Conservation (phyloP, 768 basidiomycete species). For the Thelephora aurantiotincta region DNA sequence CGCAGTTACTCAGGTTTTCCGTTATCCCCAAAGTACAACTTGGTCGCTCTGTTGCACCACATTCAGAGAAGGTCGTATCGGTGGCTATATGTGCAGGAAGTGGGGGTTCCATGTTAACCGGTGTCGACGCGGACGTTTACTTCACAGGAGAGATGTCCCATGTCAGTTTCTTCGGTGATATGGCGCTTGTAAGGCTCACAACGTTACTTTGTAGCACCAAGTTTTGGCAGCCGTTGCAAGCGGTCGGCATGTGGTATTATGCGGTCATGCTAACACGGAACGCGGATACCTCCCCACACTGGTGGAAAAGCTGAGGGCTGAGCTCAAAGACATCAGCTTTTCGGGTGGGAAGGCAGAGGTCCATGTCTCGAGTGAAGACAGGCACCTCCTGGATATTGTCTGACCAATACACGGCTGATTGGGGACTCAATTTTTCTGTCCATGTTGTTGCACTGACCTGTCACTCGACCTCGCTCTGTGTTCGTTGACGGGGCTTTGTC, state of each 20-base stretch:
- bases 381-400: slow-evolving; percentile 60
- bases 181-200: background rate
- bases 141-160: slow-evolving; percentile 91
- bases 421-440: too few relatives aligned
- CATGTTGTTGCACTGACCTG: too few relatives aligned
- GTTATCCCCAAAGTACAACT: slow-evolving; percentile 41
- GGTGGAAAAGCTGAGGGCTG: slow-evolving; percentile 41
- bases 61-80: slow-evolving; percentile 25
- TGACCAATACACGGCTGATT: too few relatives aligned
- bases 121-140: slow-evolving; percentile 70
- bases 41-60: slow-evolving; percentile 26
- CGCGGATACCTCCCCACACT: slow-evolving; percentile 79
- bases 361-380: slow-evolving; percentile 57
- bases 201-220: slow-evolving; percentile 45
- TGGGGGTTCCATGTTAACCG: slow-evolving; percentile 64
- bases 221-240: slow-evolving; percentile 67
- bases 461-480: too few relatives aligned
- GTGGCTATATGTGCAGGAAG: slow-evolving; percentile 90
- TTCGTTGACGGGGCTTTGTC: too few relatives aligned
- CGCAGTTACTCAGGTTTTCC: slow-evolving; percentile 9
- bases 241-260: slow-evolving; percentile 73
- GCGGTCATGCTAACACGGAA: slow-evolving; percentile 92
- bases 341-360: slow-evolving; percentile 33
- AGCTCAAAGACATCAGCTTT: slow-evolving; percentile 26
- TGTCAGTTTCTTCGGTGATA: slow-evolving; percentile 27